Evolutionary conservation across 23 red algal species (phyloP).

Genomic region (Rhodosorus marinus): DNA sequence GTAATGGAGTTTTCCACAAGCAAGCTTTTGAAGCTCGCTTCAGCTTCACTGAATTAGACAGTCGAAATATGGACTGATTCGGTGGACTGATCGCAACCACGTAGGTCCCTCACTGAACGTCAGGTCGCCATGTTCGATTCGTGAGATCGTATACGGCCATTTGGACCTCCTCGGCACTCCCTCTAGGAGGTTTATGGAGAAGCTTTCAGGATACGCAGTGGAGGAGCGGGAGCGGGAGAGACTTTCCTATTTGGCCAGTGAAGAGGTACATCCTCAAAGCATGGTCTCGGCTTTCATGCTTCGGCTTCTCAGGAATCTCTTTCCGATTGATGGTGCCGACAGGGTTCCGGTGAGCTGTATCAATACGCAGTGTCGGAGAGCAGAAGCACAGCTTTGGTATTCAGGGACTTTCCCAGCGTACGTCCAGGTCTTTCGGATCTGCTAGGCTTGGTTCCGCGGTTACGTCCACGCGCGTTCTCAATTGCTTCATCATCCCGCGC

Average conservation of each 20-base stretch:
- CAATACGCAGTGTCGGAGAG: conserved; percentile 60
- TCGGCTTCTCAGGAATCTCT: too few relatives aligned
- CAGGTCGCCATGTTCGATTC: conserved; percentile 21
- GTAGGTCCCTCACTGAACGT: conserved; percentile 11
- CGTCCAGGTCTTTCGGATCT: conserved; percentile 40
- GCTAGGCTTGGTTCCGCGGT: conserved; percentile 44
- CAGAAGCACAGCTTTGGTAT: conserved; percentile 41
- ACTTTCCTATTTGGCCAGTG: conserved; percentile 45
- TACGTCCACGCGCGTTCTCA: conserved; percentile 61
- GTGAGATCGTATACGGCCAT: conserved; percentile 44
- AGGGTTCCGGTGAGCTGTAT: conserved; percentile 24
- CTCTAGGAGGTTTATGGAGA: conserved; percentile 43
- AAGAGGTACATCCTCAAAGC: too few relatives aligned
- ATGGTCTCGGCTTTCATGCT: too few relatives aligned
- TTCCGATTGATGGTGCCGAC: too few relatives aligned
- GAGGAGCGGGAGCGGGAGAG: conserved; percentile 19
- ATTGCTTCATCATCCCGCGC: conserved; percentile 46
- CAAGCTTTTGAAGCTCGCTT: too few relatives aligned
- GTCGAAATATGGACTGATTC: too few relatives aligned
- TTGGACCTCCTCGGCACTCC: conserved; percentile 40
- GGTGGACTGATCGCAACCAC: too few relatives aligned
- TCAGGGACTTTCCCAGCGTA: conserved; percentile 71
- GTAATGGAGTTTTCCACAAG: too few relatives aligned
- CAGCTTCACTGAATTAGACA: too few relatives aligned
- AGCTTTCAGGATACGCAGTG: conserved; percentile 34